These are phyloP conservation scores for Aspergillus sparsus DNA, from an alignment of 495 filamentous ascomycete genomes.

Conservation along the genomic window DNA sequence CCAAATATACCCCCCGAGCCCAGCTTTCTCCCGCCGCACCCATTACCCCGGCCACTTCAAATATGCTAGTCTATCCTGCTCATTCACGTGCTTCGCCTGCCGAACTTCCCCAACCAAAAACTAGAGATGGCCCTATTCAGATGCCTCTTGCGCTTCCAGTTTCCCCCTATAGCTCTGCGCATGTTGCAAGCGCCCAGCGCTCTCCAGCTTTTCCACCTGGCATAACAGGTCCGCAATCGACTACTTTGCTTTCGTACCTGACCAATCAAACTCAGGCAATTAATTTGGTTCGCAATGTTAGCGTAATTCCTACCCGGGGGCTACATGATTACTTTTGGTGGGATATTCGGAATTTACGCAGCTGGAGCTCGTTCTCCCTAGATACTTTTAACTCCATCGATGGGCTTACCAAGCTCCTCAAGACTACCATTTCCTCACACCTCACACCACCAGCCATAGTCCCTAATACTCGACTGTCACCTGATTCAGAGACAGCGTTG, in stretches of 20 bases:
- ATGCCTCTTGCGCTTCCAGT: slow-evolving; percentile 40
- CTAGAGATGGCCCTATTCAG: slow-evolving; percentile 33
- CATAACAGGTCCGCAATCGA: slow-evolving; percentile 51
- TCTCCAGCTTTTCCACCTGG: slow-evolving; percentile 49
- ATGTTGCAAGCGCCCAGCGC: slow-evolving; percentile 41
- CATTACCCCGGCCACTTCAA: slow-evolving; percentile 46
- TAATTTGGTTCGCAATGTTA: slow-evolving; percentile 77
- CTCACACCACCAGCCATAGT: slow-evolving; percentile 62
- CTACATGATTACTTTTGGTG: slow-evolving; percentile 87
- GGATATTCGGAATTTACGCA: slow-evolving; percentile 83
- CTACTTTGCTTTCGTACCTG: slow-evolving; percentile 75
- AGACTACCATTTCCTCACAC: slow-evolving; percentile 62
- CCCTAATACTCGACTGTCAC: slow-evolving; percentile 55
- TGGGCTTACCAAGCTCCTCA: slow-evolving; percentile 71
- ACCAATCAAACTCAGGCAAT: slow-evolving; percentile 77
- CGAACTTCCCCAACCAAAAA: slow-evolving; percentile 24
- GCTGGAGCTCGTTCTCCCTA: slow-evolving; percentile 77
- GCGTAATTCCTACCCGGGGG: slow-evolving; percentile 65
- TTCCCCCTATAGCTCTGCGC: slow-evolving; percentile 48
- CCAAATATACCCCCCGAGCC: slow-evolving; percentile 59
- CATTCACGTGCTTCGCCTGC: slow-evolving; percentile 27
- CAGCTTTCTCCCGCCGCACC: slow-evolving; percentile 51
- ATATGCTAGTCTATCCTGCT: slow-evolving; percentile 44
- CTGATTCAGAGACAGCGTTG: slow-evolving; percentile 72
- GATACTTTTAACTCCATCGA: slow-evolving; percentile 69